phyloP scores from a whole-genome alignment of 164 flowering plant genomes.

The Echeveria elegans region DNA sequence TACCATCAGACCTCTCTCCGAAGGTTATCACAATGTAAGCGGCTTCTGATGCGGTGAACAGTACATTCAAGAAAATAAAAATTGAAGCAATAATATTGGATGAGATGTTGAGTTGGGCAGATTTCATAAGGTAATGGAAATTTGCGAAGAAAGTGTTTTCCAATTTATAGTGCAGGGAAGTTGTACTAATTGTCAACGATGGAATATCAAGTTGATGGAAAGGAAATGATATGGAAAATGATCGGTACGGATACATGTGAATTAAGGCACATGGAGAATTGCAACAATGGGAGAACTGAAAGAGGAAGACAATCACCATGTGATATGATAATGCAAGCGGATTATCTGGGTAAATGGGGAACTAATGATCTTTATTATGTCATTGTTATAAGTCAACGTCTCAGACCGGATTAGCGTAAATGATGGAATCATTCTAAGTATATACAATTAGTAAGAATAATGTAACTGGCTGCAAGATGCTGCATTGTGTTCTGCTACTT shows the following conservation, averaged over 20 bases:
- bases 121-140: background rate
- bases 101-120: no score
- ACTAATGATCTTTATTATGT: background rate
- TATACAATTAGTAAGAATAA: background rate
- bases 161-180: background rate
- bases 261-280: background rate
- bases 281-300: background rate
- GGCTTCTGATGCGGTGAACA: background rate
- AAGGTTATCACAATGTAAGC: background rate
- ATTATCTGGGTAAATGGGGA: background rate
- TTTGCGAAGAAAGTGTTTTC: background rate
- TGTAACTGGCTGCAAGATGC: background rate
- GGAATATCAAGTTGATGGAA: background rate
- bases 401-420: background rate
- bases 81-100: background rate
- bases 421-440: background rate
- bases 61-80: background rate
- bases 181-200: background rate
- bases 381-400: background rate
- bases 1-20: background rate
- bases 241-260: conserved; percentile 4
- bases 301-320: background rate
- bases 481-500: no score
- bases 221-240: background rate
- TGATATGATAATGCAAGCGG: background rate